Percentiles rank a stretch among this genome's conserved stretches.
Conservation (phyloP, 2,329 filamentous ascomycete genomes). For the Pseudodiploospora longispora region DNA sequence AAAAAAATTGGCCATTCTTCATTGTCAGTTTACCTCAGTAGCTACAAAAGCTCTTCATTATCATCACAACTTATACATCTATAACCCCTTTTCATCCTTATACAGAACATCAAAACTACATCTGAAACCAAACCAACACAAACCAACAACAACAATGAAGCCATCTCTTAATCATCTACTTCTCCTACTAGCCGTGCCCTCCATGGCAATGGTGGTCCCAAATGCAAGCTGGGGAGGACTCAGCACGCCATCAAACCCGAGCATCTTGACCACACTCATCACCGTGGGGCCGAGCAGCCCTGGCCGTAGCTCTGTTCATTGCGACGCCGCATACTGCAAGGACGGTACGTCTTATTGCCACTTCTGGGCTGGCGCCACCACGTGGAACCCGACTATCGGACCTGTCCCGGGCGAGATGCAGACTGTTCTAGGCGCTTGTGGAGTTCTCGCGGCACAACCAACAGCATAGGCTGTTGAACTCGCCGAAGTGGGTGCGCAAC, state of each 20-base stretch:
- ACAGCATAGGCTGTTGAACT: background rate
- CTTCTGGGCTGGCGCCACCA: conserved; percentile 30
- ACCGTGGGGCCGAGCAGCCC: background rate
- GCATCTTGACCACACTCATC: conserved; percentile 5
- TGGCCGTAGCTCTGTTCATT: conserved; percentile 12
- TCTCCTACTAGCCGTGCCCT: too few species aligned
- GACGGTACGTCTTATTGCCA: conserved; percentile 28
- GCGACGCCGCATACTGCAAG: conserved; percentile 29
- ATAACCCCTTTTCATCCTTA: too few species aligned
- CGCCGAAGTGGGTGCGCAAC: too few species aligned
- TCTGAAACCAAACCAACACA: too few species aligned
- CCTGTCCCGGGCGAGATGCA: conserved; percentile 29
- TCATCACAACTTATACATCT: too few species aligned
- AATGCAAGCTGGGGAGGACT: background rate
- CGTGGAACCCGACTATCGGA: conserved; percentile 24
- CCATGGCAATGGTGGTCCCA: background rate
- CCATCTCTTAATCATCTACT: too few species aligned
- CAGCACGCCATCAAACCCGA: background rate
- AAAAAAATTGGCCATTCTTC: too few species aligned
- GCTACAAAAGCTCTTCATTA: too few species aligned
- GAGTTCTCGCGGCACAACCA: conserved; percentile 2
- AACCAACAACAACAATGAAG: too few species aligned
- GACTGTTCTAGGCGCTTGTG: conserved; percentile 19
- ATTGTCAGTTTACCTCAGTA: too few species aligned
- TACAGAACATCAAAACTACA: too few species aligned